Evolutionary conservation across 176 grass and related monocot genomes (phyloP), one percentile per base, ranked within the genome.

Genomic region (Cenchrus fungigraminus): DNA sequence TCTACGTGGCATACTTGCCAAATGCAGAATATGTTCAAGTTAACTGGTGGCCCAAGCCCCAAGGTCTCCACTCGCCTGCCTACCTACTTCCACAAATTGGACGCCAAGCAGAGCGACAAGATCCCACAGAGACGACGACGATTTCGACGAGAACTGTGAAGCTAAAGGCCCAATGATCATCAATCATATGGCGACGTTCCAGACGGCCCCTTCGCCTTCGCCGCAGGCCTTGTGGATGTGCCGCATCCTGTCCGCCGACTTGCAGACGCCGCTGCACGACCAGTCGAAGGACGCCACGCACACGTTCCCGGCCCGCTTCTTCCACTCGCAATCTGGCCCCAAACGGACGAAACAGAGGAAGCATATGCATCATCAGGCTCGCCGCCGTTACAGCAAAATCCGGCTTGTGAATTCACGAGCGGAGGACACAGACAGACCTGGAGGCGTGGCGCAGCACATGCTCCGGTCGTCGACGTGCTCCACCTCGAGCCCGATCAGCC

Each of bases 371-470:
- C 34, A 54, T 34, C 29, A 4, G 57, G 55, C 55, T 57, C 44
- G 4, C 10, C 17, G 56, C 19, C 57, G 57, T 58, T 58, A n/a
- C 71, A 79, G 60, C n/a, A 28, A 75, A 29, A 44, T 54, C 12
- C 15, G 52, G 12, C 52, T 16, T 14, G 42, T 8, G 40, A 4
- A 8, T 6, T 7, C 32, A 12, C 66, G 19, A 59, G 8, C 1
- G 7, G 20, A 3, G 6, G 8, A 59, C 2, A 6, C 12, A 50
- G 55, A 13, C 49, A 0, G 56, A 97, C 95, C 95, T 73, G 95
- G 95, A 29, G 95, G 95, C 37, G 95, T 97, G 6, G 92, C 92
- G 34, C 95, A 97, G 76, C 95, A 97, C 92, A 97, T 94, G 84
- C 92, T 89, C 32, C 90, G 90, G 12, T 97, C 95, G 62, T 97